Conservation (phyloP, 768 basidiomycete species). For the Kondoa subrosea region DNA sequence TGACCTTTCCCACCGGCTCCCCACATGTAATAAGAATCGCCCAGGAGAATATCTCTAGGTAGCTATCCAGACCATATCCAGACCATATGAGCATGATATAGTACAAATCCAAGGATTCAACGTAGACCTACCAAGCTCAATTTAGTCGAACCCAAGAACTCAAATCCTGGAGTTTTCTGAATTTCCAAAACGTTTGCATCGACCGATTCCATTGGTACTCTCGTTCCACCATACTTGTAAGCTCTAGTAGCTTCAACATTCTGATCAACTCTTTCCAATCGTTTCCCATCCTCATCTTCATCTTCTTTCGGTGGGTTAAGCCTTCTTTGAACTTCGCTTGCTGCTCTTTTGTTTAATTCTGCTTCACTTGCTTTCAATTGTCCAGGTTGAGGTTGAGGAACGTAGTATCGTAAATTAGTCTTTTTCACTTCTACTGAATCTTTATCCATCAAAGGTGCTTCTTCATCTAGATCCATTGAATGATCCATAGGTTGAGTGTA, state of each 20-base stretch:
- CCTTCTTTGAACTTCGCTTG: neutral
- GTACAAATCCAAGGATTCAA: neutral
- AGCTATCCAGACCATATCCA: constrained; percentile 47
- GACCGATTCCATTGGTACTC: constrained; percentile 46
- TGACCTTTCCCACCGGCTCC: constrained; percentile 52
- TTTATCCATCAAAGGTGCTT: constrained; percentile 26
- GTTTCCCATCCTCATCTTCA: constrained; percentile 5
- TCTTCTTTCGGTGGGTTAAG: constrained; percentile 24
- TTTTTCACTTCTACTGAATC: constrained; percentile 17
- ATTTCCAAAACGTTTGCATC: constrained; percentile 67
- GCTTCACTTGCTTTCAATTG: neutral
- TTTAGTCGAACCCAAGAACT: constrained; percentile 69
- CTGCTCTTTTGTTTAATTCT: neutral
- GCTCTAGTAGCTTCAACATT: constrained; percentile 44
- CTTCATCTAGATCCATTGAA: constrained; percentile 7
- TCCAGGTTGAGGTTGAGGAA: constrained; percentile 7
- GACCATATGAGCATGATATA: constrained; percentile 19
- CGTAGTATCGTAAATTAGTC: constrained; percentile 16
- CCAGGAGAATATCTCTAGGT: constrained; percentile 62
- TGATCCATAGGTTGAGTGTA: constrained; percentile 19
- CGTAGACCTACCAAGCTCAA: constrained; percentile 42
- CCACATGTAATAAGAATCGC: constrained; percentile 73
- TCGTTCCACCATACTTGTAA: constrained; percentile 78
- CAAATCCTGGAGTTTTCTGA: constrained; percentile 45
- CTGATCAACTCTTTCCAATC: constrained; percentile 31